Evolutionary conservation across 2,329 filamentous ascomycete genomes (phyloP).

Genomic region (Penicillium concentricum): DNA sequence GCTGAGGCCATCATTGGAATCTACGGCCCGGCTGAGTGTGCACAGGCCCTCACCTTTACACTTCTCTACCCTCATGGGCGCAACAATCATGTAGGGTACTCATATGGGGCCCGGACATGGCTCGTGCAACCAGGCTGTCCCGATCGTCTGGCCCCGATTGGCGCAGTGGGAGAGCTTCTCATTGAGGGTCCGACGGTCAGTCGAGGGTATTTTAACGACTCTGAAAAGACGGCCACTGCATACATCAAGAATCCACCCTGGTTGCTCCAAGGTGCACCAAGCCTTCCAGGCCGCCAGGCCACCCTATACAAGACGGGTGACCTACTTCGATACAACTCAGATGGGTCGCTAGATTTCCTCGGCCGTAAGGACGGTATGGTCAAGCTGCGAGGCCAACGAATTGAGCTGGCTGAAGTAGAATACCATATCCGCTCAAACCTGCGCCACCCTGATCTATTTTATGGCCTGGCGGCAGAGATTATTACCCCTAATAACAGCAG

Average conservation of each 20-base stretch:
- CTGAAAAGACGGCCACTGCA: not conserved
- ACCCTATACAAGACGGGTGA: not conserved
- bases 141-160: not conserved
- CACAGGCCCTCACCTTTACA: not conserved
- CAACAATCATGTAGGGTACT: not conserved
- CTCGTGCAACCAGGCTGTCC: not conserved
- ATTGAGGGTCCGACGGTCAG: not conserved
- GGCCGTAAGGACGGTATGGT: not conserved
- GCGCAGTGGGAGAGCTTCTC: not conserved
- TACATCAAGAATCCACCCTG: not conserved
- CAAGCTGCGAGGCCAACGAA: not conserved
- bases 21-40: constrained; percentile 2
- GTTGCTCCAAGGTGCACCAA: not conserved
- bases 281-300: not conserved
- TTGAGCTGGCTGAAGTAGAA: constrained; percentile 1
- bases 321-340: not conserved
- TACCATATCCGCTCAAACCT: not conserved
- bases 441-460: not conserved
- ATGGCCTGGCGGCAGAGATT: not conserved
- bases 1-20: not conserved
- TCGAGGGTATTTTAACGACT: not conserved
- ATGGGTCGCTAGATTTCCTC: not conserved
- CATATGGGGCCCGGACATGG: not conserved
- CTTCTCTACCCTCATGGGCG: not conserved
- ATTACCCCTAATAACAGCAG: not conserved